These are phyloP conservation scores for Alloteropsis semialata DNA, from an alignment of 176 grass and related monocot genomes.

Conservation along the genomic window DNA sequence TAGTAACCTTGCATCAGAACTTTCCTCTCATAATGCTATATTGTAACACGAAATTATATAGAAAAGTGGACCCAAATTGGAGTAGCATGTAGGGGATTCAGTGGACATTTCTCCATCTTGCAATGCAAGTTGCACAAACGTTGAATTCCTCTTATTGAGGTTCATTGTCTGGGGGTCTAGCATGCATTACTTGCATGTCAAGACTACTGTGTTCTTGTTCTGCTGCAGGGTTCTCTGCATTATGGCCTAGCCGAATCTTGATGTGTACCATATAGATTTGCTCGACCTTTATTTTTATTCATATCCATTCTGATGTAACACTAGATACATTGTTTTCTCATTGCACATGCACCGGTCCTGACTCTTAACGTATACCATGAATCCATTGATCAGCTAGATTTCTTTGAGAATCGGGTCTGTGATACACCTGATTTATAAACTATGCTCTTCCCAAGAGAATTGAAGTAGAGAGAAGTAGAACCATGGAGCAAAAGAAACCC, in stretches of 20 bases:
- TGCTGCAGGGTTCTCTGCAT: not conserved
- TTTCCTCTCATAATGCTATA: too few relatives aligned
- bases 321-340: constrained; percentile 1
- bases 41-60: too few relatives aligned
- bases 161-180: not conserved
- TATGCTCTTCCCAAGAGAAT: not conserved
- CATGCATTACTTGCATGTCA: not conserved
- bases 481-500: not conserved
- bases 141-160: not conserved
- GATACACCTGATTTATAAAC: not conserved
- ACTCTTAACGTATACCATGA: not conserved
- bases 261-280: not conserved
- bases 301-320: not conserved
- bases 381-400: not conserved
- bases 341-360: not conserved
- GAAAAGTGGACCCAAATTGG: not conserved
- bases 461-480: too few relatives aligned
- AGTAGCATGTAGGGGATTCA: not conserved
- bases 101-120: not conserved
- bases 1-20: too few relatives aligned
- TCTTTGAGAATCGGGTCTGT: not conserved
- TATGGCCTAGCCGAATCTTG: not conserved
- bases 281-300: not conserved
- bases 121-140: not conserved
- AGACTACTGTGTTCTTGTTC: not conserved